Evolutionary conservation across 1,284 basidiomycete species (phyloP), one percentile per base, ranked within the genome.

Genomic region (Austroboletus rostrupii): DNA sequence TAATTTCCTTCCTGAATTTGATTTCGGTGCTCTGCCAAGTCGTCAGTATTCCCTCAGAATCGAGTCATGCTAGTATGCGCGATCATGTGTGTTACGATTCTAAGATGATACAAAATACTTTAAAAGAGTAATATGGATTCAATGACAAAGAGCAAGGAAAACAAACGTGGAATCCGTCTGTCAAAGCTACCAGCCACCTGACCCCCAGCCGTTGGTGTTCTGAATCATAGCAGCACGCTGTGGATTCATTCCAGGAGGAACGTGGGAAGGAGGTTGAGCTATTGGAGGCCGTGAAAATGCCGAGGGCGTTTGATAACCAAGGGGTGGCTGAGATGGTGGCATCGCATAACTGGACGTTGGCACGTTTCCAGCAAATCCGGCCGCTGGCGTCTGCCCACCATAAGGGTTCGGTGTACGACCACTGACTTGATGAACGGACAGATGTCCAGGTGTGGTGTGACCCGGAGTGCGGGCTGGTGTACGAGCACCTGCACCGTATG

Each of bases 341-440:
- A 65, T 56, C 1, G 57, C 53, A 42, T 70, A 70, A 49, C 46
- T 68, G 26, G 64, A 55, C 28, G 53, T 45, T 5, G 68, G 55
- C 23, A 48, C 55, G 39, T 43, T 65, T 38, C 63, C 66, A 43
- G 65, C 57, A 43, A 66, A 57, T 29, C 62, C 65, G 35, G 72
- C 61, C 21, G 72, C 72, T 12, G 80, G 78, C 5, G 76, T 73
- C 38, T 74, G 69, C 31, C 74, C 75, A 21, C 78, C 78, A 58
- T 87, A 88, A 1, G 87, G 85, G 58, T 90, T 90, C 14, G 87
- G 87, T 40, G 87, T 88, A 38, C 81, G 77, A n/a, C 75, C 77
- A 33, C 55, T 51, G 45, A 76, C 66, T 58, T 86, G 83, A 43
- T 86, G 85, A 40, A 85, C 75, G 20, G 88, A 90, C 69, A 81